Percentiles rank a stretch among this genome's conserved stretches.
These are phyloP conservation scores for Sphaceloma murrayae DNA, from an alignment of 2,329 filamentous ascomycete species.

Conservation along the genomic window DNA sequence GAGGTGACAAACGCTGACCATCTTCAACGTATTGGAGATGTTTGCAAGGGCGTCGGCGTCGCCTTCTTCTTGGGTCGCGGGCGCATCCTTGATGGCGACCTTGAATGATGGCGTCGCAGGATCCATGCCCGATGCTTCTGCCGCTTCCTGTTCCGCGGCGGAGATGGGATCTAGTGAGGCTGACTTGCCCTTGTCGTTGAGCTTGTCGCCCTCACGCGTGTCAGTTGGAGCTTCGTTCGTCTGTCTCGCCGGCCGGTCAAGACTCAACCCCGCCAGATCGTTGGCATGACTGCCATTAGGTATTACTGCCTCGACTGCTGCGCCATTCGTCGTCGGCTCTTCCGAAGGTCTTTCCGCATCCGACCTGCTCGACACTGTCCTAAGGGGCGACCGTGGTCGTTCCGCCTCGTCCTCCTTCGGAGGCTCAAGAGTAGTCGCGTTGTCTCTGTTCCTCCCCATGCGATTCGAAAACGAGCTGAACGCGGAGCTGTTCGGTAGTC, in stretches of 20 bases:
- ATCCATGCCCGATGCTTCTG: constrained; percentile 35
- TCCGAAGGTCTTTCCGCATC: constrained; percentile 5
- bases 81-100: constrained; percentile 68
- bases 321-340: constrained; percentile 15
- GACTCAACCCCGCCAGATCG: constrained; percentile 26
- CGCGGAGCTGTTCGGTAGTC: constrained; percentile 27
- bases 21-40: constrained; percentile 62
- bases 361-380: constrained; percentile 18
- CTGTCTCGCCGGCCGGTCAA: constrained; percentile 12
- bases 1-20: constrained; percentile 39
- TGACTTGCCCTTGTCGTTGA: constrained; percentile 6
- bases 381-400: constrained; percentile 26
- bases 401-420: constrained; percentile 23
- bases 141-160: constrained; percentile 60
- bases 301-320: constrained; percentile 16
- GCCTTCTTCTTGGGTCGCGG: constrained; percentile 67
- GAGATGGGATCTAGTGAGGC: constrained; percentile 44
- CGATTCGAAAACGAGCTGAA: constrained; percentile 53
- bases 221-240: constrained; percentile 20
- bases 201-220: constrained; percentile 7
- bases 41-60: constrained; percentile 64
- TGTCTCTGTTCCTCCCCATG: constrained; percentile 53
- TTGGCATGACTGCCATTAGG: constrained; percentile 27
- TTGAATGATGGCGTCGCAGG: constrained; percentile 59
- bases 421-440: constrained; percentile 36